Base-by-base conservation (phyloP, 2,329 filamentous ascomycete species). In the Nakataea oryzae region DNA sequence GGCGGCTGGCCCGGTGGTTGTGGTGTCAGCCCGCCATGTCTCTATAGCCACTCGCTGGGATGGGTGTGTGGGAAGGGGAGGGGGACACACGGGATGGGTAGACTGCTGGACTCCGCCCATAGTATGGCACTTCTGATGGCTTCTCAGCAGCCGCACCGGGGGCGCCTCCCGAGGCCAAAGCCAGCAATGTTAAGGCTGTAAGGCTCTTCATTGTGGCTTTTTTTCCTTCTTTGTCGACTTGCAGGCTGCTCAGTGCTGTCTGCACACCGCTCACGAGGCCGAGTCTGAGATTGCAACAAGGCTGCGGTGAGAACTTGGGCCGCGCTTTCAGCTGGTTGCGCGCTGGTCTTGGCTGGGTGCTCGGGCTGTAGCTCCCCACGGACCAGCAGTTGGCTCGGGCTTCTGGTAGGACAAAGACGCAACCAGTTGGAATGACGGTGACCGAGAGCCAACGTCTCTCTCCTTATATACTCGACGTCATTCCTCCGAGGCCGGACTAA, bases 101-200 rank as follows among this genome's bases (percentile, higher is more conserved):
- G 1, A 74, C 69, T 0, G 72, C 68, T 7, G 72, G 73, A 32
- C 72, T 74, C 60, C 66, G 70, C 29, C 72, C 72, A 55, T 74
- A 74, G 62, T 69, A 73, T 2, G 72, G 71, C 21, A 72, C 58
- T 55, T 74, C 70, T 4, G 69, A 69, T 12, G 63, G 64, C 28
- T 58, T 61, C 7, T 62, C 54, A n/a, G 60, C 60, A 17, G 58
- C 27, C 5, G 29, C 54, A 27, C 27, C 26, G 21, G 47, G 50
- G 28, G n/a, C 41, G 41, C 8, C 21, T n/a, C 41, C 41, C 6
- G 41, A 50, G 41, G 41, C 41, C 41, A 50, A 3, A 3, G 41
- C 21, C 41, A 50, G 11, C 8, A 50, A 50, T n/a, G 41, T n/a
- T 17, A 50, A 21, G 41, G 21, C 41, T n/a, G 41, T 50, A 9